Percentiles rank a stretch among this genome's conserved stretches.
Evolutionary conservation across 164 flowering plant genomes (phyloP).

Genomic region (Dillenia suffruticosa): DNA sequence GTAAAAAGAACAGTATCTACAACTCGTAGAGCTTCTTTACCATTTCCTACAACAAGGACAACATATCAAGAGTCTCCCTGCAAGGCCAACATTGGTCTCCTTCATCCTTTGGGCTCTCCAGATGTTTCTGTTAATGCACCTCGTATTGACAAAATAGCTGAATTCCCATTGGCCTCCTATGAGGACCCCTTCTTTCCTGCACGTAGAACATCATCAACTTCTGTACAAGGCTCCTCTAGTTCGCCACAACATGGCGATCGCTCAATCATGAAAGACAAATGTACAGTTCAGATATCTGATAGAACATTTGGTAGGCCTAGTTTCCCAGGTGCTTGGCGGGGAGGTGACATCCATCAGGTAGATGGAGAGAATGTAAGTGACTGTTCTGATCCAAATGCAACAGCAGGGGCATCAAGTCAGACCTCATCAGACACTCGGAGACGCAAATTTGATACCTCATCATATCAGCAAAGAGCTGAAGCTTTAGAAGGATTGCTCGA

Average conservation of each 20-base stretch:
- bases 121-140: slow-evolving; percentile 93
- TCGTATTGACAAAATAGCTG: slow-evolving; percentile 78
- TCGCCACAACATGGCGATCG: slow-evolving; percentile 43
- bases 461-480: slow-evolving; percentile 92
- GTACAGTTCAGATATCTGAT: slow-evolving; percentile 50
- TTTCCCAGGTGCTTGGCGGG: slow-evolving; percentile 35
- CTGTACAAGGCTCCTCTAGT: slow-evolving; percentile 50
- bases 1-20: slow-evolving; percentile 27
- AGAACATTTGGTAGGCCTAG: slow-evolving; percentile 26
- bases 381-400: slow-evolving; percentile 52
- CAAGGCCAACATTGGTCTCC: slow-evolving; percentile 35
- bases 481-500: slow-evolving; percentile 96
- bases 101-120: slow-evolving; percentile 59
- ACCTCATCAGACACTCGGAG: slow-evolving; percentile 49
- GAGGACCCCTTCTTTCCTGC: slow-evolving; percentile 50
- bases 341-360: slow-evolving; percentile 23
- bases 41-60: slow-evolving; percentile 41
- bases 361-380: slow-evolving; percentile 45
- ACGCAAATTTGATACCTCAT: slow-evolving; percentile 69
- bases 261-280: slow-evolving; percentile 75
- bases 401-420: slow-evolving; percentile 50
- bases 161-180: slow-evolving; percentile 71
- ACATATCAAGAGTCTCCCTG: slow-evolving; percentile 27
- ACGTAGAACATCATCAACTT: slow-evolving; percentile 35
- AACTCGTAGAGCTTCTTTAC: slow-evolving; percentile 73